Evolutionary conservation across 306 rosid genomes (phyloP).

Genomic region (Sophora flavescens): DNA sequence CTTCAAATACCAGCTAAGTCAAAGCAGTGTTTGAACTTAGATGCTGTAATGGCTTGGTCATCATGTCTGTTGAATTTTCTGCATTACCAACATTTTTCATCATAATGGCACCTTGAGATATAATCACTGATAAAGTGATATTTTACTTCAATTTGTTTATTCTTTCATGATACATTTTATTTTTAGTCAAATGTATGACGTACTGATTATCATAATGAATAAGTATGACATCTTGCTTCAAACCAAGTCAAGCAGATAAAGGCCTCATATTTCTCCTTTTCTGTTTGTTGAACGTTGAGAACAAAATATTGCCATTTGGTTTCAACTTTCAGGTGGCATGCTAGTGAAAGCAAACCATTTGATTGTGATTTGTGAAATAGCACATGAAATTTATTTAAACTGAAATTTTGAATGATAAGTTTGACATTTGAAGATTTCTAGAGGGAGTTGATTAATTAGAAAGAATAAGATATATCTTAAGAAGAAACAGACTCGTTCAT

Average conservation of each 20-base stretch:
- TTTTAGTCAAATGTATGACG: neutral
- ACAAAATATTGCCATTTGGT: conserved; percentile 1
- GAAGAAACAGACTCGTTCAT: neutral
- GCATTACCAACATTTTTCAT: neutral
- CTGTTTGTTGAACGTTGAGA: neutral
- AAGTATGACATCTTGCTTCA: neutral
- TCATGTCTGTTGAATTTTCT: conserved; percentile 10
- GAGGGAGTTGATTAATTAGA: neutral
- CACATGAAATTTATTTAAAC: conserved; percentile 9
- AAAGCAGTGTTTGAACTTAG: neutral
- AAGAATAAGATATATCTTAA: neutral
- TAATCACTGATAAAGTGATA: neutral
- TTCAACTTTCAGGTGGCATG: neutral
- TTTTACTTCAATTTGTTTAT: neutral
- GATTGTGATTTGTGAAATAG: conserved; percentile 11
- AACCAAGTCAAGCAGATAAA: conserved; percentile 2
- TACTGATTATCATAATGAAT: neutral
- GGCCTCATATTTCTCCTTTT: neutral
- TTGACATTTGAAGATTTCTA: neutral
- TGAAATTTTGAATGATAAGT: neutral
- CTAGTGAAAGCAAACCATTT: conserved; percentile 9
- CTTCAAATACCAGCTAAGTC: neutral
- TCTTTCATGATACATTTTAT: neutral
- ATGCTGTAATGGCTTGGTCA: neutral
- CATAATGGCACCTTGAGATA: neutral